A percentile compares a stretch with the other conserved stretches of the same genome.
phyloP scores from a whole-genome alignment of 129 eudicot genomes.

The Erigeron canadensis region DNA sequence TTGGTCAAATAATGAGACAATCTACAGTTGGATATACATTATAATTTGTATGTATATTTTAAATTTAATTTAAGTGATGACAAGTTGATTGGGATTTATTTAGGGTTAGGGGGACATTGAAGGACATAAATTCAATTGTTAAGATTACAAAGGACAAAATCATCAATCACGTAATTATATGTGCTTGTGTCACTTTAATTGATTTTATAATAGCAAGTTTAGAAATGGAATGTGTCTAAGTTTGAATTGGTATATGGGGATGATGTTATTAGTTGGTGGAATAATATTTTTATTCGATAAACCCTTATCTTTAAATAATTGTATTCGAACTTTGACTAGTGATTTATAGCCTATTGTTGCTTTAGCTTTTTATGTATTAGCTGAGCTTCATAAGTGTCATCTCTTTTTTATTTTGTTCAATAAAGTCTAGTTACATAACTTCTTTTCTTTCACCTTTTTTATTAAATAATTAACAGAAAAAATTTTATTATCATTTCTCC shows the following conservation, averaged over 20 bases:
- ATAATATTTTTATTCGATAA: background rate
- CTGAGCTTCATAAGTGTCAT: too few species aligned
- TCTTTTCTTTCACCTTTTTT: too few species aligned
- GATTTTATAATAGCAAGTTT: background rate
- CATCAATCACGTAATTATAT: conserved; percentile 9
- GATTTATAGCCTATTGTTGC: background rate
- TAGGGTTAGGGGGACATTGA: background rate
- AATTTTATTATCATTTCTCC: too few species aligned
- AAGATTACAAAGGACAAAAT: background rate
- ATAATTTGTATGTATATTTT: background rate
- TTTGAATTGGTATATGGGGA: conserved; percentile 21
- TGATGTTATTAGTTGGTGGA: conserved; percentile 23
- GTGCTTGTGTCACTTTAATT: background rate
- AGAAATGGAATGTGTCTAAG: background rate
- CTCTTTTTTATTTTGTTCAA: too few species aligned
- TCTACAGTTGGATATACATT: too few species aligned
- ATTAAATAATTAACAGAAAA: too few species aligned
- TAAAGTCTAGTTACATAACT: too few species aligned
- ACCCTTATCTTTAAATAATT: conserved; percentile 15
- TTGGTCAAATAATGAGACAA: background rate
- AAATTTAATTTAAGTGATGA: too few species aligned
- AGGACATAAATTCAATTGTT: conserved; percentile 14
- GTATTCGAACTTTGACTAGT: background rate
- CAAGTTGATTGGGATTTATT: background rate
- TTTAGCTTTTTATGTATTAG: too few species aligned